These are phyloP conservation scores for Hordeum marinum DNA, from an alignment of 176 grass and related monocot species.

Conservation along the genomic window DNA sequence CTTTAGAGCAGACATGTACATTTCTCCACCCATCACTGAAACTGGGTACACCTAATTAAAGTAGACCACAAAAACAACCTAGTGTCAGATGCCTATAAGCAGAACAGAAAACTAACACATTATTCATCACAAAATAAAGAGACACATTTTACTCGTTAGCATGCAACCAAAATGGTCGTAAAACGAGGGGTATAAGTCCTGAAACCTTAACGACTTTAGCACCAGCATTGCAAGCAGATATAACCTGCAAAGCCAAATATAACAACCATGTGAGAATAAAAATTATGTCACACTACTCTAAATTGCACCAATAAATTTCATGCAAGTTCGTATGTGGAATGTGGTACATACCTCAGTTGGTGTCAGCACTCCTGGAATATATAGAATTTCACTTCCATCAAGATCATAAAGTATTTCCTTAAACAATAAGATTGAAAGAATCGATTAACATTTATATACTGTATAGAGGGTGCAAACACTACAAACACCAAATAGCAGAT, in stretches of 20 bases:
- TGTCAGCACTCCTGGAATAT: conserved; percentile 89
- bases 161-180: neutral
- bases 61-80: neutral
- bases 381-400: conserved; percentile 55
- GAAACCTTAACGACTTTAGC: conserved; percentile 75
- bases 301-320: neutral
- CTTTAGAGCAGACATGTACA: conserved; percentile 78
- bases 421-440: conserved; percentile 21
- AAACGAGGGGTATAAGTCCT: neutral
- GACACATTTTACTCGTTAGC: neutral
- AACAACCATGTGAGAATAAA: conserved; percentile 21
- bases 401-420: conserved; percentile 79
- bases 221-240: conserved; percentile 66
- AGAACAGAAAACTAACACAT: neutral
- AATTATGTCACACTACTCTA: neutral
- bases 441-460: neutral
- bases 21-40: conserved; percentile 72
- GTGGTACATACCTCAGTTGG: conserved; percentile 72
- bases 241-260: conserved; percentile 47
- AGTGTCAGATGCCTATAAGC: neutral
- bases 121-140: neutral
- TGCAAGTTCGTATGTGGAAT: conserved; percentile 5
- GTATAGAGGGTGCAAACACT: neutral
- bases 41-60: conserved; percentile 72
- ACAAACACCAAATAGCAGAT: neutral